Conservation (phyloP, 1,139 yeast species). For the Pichiaceae sp. region DNA sequence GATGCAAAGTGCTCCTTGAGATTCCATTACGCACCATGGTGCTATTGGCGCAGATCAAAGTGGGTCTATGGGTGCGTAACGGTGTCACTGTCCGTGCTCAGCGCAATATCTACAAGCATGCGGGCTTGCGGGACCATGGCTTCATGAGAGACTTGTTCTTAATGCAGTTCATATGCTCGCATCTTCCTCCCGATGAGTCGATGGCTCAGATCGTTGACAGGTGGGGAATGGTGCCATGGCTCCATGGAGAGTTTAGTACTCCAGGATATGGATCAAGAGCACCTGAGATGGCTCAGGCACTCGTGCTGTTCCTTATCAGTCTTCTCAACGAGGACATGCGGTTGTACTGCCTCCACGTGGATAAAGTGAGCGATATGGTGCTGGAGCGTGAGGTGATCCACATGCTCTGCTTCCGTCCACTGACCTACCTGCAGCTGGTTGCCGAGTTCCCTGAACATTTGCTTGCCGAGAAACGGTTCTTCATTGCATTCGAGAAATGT, state of each 20-base stretch:
- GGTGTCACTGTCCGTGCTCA: constrained; percentile 75
- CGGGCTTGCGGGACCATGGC: constrained; percentile 81
- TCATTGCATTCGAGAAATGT: constrained; percentile 36
- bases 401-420: constrained; percentile 63
- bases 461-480: constrained; percentile 65
- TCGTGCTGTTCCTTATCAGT: constrained; percentile 61
- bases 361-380: constrained; percentile 42
- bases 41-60: constrained; percentile 45
- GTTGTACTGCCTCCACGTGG: constrained; percentile 36
- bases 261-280: constrained; percentile 32
- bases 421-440: constrained; percentile 64
- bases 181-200: constrained; percentile 46
- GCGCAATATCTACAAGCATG: constrained; percentile 66
- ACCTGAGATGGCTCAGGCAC: constrained; percentile 68
- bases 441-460: constrained; percentile 70
- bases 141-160: constrained; percentile 68
- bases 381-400: constrained; percentile 71
- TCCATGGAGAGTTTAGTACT: constrained; percentile 32
- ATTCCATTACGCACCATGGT: constrained; percentile 69
- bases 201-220: constrained; percentile 55
- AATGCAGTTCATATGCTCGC: constrained; percentile 56
- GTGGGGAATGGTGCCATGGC: constrained; percentile 56
- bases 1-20: constrained; percentile 42
- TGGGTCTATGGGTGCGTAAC: constrained; percentile 56
- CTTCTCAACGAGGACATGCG: constrained; percentile 62